phyloP scores from a whole-genome alignment of 2,329 filamentous ascomycete genomes.

The Chalaropsis thielavioides region DNA sequence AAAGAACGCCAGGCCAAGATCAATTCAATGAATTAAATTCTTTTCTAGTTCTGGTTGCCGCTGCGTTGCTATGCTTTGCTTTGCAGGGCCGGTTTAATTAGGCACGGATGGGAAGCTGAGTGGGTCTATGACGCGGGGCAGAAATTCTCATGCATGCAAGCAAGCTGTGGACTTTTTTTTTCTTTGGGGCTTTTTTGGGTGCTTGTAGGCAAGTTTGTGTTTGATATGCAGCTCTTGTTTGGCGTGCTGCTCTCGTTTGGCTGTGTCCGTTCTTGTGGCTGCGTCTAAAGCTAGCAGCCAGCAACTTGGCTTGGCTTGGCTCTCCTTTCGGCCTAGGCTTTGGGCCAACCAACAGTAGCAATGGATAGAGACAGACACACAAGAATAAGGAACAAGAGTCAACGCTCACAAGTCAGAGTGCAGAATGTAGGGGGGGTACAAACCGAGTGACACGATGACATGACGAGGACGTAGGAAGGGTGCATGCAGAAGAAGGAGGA shows the following conservation, averaged over 20 bases:
- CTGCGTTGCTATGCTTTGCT: background rate
- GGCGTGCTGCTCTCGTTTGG: background rate
- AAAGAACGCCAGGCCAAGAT: background rate
- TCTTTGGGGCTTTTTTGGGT: background rate
- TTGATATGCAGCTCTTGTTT: too few species aligned
- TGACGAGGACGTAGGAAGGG: background rate
- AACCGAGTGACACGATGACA: background rate
- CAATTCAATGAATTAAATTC: background rate
- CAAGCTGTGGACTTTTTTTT: background rate
- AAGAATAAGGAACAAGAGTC: background rate
- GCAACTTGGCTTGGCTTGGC: background rate
- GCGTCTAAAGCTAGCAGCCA: background rate
- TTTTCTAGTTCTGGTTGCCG: background rate
- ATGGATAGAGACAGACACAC: background rate
- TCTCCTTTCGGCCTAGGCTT: background rate
- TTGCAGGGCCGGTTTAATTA: background rate
- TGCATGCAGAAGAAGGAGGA: background rate
- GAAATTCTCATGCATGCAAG: constrained; percentile 2
- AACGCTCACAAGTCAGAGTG: background rate
- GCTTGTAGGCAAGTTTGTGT: background rate
- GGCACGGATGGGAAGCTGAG: background rate
- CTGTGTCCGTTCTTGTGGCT: background rate
- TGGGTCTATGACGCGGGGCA: constrained; percentile 6
- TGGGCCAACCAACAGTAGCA: background rate
- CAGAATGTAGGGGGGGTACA: background rate